Evolutionary conservation across 306 rosid species (phyloP), one percentile per base, ranked within the genome.

Genomic region (Gastrolobium bilobum): DNA sequence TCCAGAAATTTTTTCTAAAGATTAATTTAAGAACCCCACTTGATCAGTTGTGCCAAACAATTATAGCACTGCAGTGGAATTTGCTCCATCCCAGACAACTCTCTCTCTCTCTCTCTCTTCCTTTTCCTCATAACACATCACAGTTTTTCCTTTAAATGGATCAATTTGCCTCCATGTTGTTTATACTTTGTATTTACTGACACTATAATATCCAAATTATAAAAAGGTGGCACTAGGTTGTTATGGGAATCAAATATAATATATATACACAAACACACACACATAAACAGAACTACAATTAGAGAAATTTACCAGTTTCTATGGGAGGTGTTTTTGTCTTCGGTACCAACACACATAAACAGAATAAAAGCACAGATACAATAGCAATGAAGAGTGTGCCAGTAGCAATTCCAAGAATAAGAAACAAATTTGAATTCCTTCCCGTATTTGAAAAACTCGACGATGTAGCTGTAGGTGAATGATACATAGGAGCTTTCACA

Each of bases 361-460:
- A 95, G 74, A 91, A 85, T 74, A 88, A 35, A 48, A 93, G 79
- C 64, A 90, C 77, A 81, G 79, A 85, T 56, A 88, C 54, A 68
- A 91, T 77, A 81, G 90, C 91, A 77, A 89, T 60, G 83, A 95
- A 86, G 84, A 95, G 88, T 78, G 91, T 14, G 10, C 91, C 92
- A 8, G 87, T 86, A 61, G 92, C 90, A 78, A 95, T 81, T 62
- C 94, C 93, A 84, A 95, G 76, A 83, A 92, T 71, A 79, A 79
- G 86, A 73, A 76, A 81, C 89, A 91, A 86, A 70, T 87, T 89
- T 15, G 94, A 88, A 87, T 77, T 94, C 54, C 71, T 82, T 80
- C 77, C 90, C 51, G 83, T 73, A 76, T 61, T 84, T 69, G 96
- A 20, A 20, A 20, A 82, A 81, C 84, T 57, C 85, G 68, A 76